Evolutionary conservation across 768 basidiomycete species (phyloP), one percentile per base, ranked within the genome.

Genomic region (Peribolospora baueri): DNA sequence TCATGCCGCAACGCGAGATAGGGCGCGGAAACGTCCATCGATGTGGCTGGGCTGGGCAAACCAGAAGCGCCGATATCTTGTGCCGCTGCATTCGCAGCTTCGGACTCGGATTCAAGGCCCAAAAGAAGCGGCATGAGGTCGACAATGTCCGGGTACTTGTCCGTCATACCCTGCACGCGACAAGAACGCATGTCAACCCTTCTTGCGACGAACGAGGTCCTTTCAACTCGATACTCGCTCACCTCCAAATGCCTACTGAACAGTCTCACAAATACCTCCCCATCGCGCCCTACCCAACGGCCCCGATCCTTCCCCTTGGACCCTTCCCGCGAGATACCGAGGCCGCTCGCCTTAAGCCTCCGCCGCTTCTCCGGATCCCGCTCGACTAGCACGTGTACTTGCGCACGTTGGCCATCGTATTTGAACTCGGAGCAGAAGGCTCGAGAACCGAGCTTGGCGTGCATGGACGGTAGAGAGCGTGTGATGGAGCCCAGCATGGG

Each of bases 201-300:
- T 45, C 8, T 38, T 5, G 5, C 6, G 11, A 14, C n/a, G 39
- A 5, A 40, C 2, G 41, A 54, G 14, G 4, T 3, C 5, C 5
- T 36, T 25, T 25, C 25, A 25, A 25, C 11, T 13, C 4, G 47
- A 14, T n/a, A 9, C 42, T 41, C 10, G 5, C 8, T 60, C 62
- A 87, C 79, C 68, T 90, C 85, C 41, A 91, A 70, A 70, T 87
- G 84, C 54, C 86, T 78, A 57, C 82, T 84, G 69, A 91, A 91
- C 51, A 90, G 71, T 53, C 76, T 75, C 46, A 84, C 73, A 66
- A 68, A 71, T 1, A 68, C 64, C 57, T 62, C 37, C 56, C 58
- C 59, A 36, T 62, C 61, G 37, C 59, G 58, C 40, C 62, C 50
- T 7, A 65, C 60, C 67, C 66, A 62, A 50, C 61, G 45, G 14